These are phyloP conservation scores for Cytospora mali DNA, from an alignment of 2,329 filamentous ascomycete genomes.

Conservation along the genomic window DNA sequence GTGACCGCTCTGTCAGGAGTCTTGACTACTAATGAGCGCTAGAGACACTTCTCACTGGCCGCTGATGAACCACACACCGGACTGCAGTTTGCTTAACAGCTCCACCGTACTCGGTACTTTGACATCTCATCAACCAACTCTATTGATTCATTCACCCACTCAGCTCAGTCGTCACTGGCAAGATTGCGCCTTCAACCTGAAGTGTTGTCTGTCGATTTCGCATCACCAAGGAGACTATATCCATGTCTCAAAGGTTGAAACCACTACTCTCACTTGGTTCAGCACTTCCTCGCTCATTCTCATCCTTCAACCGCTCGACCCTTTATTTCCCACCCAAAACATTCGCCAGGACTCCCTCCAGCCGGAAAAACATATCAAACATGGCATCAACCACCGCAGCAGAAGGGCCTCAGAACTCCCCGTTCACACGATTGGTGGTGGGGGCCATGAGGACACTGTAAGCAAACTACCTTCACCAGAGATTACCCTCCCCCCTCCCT, in stretches of 20 bases:
- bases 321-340: background rate
- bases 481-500: no score
- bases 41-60: background rate
- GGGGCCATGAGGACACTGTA: constrained; percentile 78
- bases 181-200: background rate
- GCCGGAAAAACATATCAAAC: background rate
- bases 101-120: background rate
- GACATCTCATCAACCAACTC: background rate
- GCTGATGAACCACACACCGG: no score
- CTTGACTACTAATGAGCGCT: background rate
- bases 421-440: constrained; percentile 65
- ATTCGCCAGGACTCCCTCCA: background rate
- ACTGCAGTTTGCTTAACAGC: background rate
- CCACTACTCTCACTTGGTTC: background rate
- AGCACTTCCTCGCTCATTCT: background rate
- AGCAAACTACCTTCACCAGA: constrained; percentile 38
- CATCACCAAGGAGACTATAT: no score
- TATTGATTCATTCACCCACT: background rate
- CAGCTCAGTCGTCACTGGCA: background rate
- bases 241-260: background rate
- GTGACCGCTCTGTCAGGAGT: background rate
- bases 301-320: background rate
- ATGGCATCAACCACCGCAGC: constrained; percentile 17
- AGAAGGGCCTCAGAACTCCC: constrained; percentile 28
- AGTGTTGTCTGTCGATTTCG: no score